Evolutionary conservation across 1,139 yeast species (phyloP).

Genomic region (Suhomyces choctaworum): DNA sequence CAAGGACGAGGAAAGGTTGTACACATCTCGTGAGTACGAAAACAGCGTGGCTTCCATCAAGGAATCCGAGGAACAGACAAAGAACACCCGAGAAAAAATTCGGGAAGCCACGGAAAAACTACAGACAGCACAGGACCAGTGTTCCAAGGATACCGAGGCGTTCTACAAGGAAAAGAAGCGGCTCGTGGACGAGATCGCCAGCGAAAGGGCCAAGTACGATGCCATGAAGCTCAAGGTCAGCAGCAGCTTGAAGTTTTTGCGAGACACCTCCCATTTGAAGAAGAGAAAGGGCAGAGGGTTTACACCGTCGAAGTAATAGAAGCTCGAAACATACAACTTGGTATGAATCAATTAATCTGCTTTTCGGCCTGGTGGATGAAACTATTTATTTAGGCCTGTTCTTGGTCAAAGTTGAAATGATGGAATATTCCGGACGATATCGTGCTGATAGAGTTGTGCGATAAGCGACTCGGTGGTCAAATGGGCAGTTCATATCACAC

Average conservation of each 20-base stretch:
- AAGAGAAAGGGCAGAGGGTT: slow-evolving; percentile 45
- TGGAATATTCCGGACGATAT: too few relatives aligned
- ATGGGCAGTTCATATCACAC: too few relatives aligned
- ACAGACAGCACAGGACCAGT: slow-evolving; percentile 27
- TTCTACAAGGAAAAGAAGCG: slow-evolving; percentile 27
- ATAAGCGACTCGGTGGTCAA: too few relatives aligned
- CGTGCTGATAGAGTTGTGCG: too few relatives aligned
- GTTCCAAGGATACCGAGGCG: slow-evolving; percentile 23
- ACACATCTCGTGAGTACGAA: slow-evolving; percentile 64
- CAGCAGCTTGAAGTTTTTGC: slow-evolving; percentile 38
- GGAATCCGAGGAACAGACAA: slow-evolving; percentile 50
- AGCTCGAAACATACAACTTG: too few relatives aligned
- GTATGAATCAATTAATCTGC: too few relatives aligned
- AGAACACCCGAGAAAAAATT: slow-evolving; percentile 29
- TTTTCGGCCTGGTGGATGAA: too few relatives aligned
- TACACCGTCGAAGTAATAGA: slow-evolving; percentile 33
- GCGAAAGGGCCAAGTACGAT: slow-evolving; percentile 26
- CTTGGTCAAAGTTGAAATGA: too few relatives aligned
- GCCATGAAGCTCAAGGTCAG: slow-evolving; percentile 32
- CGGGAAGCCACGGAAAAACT: slow-evolving; percentile 31
- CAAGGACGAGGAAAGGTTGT: slow-evolving; percentile 56
- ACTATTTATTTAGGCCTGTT: too few relatives aligned
- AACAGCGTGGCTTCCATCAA: slow-evolving; percentile 57
- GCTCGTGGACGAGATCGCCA: slow-evolving; percentile 25
- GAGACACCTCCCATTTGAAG: slow-evolving; percentile 45